Conservation (phyloP, 352 stramenopile species). For the Phytophthora meadii region DNA sequence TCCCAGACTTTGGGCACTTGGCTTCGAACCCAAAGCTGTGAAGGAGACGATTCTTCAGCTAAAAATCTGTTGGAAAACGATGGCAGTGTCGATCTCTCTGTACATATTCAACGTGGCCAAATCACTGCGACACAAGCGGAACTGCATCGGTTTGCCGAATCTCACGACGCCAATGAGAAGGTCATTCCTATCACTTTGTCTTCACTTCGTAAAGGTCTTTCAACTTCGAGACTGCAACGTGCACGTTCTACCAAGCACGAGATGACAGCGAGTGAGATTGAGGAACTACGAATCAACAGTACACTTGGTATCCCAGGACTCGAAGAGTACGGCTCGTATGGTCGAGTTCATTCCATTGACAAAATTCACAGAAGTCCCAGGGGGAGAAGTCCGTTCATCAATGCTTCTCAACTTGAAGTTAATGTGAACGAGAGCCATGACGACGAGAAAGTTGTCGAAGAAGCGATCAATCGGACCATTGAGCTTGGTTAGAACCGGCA, state of each 20-base stretch:
- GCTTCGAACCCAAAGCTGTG: conserved; percentile 33
- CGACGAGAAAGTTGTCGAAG: background rate
- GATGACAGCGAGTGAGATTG: conserved; percentile 19
- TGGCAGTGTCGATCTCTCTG: conserved; percentile 51
- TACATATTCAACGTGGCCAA: conserved; percentile 62
- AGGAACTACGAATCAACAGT: conserved; percentile 25
- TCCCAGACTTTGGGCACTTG: conserved; percentile 66
- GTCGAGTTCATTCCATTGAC: conserved; percentile 2
- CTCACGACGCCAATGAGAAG: conserved; percentile 65
- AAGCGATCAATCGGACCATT: no score
- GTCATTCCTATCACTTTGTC: conserved; percentile 69
- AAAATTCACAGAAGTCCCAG: conserved; percentile 1
- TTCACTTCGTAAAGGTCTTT: conserved; percentile 32
- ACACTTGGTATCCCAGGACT: conserved; percentile 28
- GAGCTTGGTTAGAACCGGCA: conserved; percentile 5
- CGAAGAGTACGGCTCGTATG: conserved; percentile 15
- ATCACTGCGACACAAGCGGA: conserved; percentile 50
- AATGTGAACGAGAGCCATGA: background rate
- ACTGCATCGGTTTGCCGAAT: conserved; percentile 68
- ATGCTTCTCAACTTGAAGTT: conserved; percentile 2
- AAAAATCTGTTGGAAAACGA: conserved; percentile 25
- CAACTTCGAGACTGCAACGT: conserved; percentile 31
- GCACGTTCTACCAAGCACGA: conserved; percentile 9
- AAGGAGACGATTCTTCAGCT: conserved; percentile 20
- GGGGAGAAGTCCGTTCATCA: background rate